Evolutionary conservation across 2,329 filamentous ascomycete species (phyloP).

Genomic region (Verticillium dahliae): DNA sequence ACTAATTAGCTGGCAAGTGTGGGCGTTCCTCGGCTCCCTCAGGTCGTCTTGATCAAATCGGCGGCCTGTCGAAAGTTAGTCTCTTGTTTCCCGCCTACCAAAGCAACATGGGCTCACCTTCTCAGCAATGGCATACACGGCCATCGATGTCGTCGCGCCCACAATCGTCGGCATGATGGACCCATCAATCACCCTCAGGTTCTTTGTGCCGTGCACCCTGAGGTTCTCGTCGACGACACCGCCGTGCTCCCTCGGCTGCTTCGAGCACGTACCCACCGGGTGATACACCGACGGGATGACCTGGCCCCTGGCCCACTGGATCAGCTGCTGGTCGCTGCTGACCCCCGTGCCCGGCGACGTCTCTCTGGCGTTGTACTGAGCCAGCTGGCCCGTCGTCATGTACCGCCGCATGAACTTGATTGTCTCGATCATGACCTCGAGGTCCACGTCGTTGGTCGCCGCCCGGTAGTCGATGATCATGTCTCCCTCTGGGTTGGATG

Average conservation of each 20-base stretch:
- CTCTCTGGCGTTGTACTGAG: constrained; percentile 14
- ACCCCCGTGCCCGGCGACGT: constrained; percentile 13
- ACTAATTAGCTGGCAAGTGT: no score
- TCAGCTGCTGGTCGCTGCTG: constrained; percentile 13
- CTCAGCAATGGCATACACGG: constrained; percentile 13
- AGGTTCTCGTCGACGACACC: constrained; percentile 20
- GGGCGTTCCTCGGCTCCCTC: background rate
- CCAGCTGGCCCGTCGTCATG: constrained; percentile 13
- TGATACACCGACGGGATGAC: constrained; percentile 19
- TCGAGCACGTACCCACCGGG: constrained; percentile 19
- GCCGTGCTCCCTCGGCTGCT: constrained; percentile 19
- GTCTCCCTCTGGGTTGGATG: constrained; percentile 12
- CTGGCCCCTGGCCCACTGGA: constrained; percentile 12
- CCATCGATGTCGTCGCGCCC: constrained; percentile 13
- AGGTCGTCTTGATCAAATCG: constrained; percentile 8
- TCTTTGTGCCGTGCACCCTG: constrained; percentile 19
- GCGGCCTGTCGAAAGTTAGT: constrained; percentile 6
- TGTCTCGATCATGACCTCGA: constrained; percentile 17
- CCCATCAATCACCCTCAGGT: constrained; percentile 13
- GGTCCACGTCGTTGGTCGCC: constrained; percentile 16
- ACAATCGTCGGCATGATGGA: constrained; percentile 14
- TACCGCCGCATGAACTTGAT: constrained; percentile 18
- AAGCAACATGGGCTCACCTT: constrained; percentile 6
- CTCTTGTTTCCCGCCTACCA: background rate
- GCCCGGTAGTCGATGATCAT: constrained; percentile 19